Evolutionary conservation across 371 early-diverging fungal species (phyloP).

Genomic region (Mortierella sp.): DNA sequence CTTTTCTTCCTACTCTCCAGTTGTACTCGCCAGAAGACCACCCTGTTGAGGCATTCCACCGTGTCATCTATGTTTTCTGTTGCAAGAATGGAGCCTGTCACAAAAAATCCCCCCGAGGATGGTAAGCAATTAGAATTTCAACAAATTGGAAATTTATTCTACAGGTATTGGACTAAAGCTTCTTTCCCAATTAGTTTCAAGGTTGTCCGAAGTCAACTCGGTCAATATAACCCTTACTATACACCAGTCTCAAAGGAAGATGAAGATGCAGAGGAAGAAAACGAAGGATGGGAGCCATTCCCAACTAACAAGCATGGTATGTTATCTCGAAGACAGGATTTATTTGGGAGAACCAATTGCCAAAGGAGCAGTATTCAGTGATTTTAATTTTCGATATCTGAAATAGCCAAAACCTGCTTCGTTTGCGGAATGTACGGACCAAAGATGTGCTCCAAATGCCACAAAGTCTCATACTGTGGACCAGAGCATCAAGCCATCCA

Average conservation of each 20-base stretch:
- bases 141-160: neutral
- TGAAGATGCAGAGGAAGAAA: conserved; percentile 58
- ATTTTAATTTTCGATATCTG: neutral
- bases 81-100: conserved; percentile 91
- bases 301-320: conserved; percentile 50
- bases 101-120: conserved; percentile 67
- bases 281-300: conserved; percentile 41
- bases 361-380: too few relatives aligned
- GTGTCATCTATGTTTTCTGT: conserved; percentile 90
- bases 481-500: conserved; percentile 88
- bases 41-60: conserved; percentile 89
- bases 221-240: conserved; percentile 84
- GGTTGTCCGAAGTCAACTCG: conserved; percentile 87
- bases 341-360: neutral
- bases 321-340: conserved; percentile 18
- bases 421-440: conserved; percentile 88
- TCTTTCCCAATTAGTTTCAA: conserved; percentile 74
- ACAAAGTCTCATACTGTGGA: conserved; percentile 80
- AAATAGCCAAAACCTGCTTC: conserved; percentile 62
- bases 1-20: conserved; percentile 32
- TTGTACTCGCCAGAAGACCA: conserved; percentile 95
- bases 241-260: conserved; percentile 58
- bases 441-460: conserved; percentile 86
- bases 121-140: conserved; percentile 57
- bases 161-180: neutral